phyloP scores from a whole-genome alignment of 495 filamentous ascomycete genomes.

The Penicillium odoratum region DNA sequence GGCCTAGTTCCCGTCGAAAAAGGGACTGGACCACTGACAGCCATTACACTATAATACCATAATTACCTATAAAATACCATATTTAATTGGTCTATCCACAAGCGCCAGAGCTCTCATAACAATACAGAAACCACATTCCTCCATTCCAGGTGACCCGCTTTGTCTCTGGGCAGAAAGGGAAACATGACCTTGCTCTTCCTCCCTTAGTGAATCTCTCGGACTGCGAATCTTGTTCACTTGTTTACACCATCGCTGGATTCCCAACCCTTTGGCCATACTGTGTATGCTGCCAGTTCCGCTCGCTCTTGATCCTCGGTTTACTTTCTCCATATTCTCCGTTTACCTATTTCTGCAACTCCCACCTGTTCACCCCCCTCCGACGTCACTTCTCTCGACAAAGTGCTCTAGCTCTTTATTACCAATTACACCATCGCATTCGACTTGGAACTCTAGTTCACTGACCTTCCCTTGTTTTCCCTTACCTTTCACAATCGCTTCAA shows the following conservation, averaged over 20 bases:
- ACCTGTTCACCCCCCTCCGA: constrained; percentile 16
- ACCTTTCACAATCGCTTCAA: neutral
- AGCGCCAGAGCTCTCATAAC: constrained; percentile 2
- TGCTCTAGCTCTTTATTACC: neutral
- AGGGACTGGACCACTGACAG: neutral
- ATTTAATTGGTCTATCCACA: neutral
- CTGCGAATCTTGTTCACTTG: constrained; percentile 5
- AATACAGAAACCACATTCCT: constrained; percentile 10
- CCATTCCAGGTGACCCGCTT: constrained; percentile 11
- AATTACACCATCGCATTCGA: neutral
- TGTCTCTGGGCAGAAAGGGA: constrained; percentile 2
- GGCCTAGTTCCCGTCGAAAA: constrained; percentile 2
- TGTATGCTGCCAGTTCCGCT: constrained; percentile 40
- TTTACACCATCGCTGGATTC: constrained; percentile 13
- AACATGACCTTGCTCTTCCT: neutral
- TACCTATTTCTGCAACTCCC: constrained; percentile 13
- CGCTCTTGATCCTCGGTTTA: constrained; percentile 24
- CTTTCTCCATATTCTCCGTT: constrained; percentile 16
- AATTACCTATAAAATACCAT: neutral
- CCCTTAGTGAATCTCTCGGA: constrained; percentile 13
- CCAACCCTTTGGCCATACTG: constrained; percentile 35
- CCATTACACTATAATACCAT: neutral
- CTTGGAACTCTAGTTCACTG: constrained; percentile 6
- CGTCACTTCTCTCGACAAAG: constrained; percentile 4
- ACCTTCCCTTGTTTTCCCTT: constrained; percentile 16